Evolutionary conservation across 306 rosid genomes (phyloP), one percentile per base, ranked within the genome.

Genomic region (Fragaria vesca): DNA sequence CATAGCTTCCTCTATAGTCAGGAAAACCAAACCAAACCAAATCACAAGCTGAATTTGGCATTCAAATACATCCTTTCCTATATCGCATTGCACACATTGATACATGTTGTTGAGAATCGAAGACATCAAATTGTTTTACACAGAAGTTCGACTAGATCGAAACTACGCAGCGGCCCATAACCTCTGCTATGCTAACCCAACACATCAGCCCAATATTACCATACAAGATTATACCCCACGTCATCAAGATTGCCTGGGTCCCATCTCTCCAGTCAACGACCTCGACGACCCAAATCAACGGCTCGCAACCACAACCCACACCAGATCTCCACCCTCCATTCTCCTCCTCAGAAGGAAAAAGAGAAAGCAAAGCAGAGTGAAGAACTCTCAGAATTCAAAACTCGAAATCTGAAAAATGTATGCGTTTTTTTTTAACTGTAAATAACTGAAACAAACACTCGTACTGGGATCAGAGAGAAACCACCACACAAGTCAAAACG

Each of bases 361-460:
- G 50, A 5, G 48, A 36, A 8, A 0, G 74, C 48, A 13, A 47
- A 62, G 65, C 55, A 10, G 32, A 66, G 61, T 48, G 52, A 71
- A 12, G 28, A 47, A 69, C 69, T 60, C 30, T 47, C 30, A 67
- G 26, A 52, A 66, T 70, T 55, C 32, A 3, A n/a, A 46, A 40
- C 21, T 47, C 65, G 40, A 12, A 42, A 79, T 34, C 58, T 46
- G 43, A 16, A 24, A 47, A 79, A 34, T 38, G 21, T 20, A 48
- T n/a, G 4, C 34, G 20, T 2, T 0, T 11, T 7, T 3, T 69
- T 73, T 73, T n/a, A 84, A 83, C 88, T 55, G 82, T 69, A 73
- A 76, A 68, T 83, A 87, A 81, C 88, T 16, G 76, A 82, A 80
- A 52, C 80, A 42, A 26, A 45, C 51, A 54, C 30, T 24, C 80